These are phyloP conservation scores for Kwoniella bestiolae DNA, from an alignment of 768 basidiomycete species.

Conservation along the genomic window DNA sequence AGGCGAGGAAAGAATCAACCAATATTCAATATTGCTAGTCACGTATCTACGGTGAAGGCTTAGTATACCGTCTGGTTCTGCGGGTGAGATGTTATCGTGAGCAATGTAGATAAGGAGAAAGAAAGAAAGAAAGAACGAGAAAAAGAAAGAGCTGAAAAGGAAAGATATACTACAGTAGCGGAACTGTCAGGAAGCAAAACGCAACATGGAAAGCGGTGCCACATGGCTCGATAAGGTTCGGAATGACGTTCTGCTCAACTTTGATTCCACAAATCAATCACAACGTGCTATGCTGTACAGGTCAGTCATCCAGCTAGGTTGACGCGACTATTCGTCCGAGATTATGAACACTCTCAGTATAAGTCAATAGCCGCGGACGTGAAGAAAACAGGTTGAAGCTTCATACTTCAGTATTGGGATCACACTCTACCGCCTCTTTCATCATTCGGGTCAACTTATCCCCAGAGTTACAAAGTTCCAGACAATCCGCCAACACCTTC, in stretches of 20 bases:
- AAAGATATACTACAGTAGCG: background rate
- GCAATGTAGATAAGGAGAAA: background rate
- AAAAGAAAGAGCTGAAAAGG: background rate
- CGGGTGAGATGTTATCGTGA: background rate
- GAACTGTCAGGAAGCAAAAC: no score
- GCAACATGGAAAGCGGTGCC: background rate
- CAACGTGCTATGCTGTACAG: no score
- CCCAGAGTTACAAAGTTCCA: background rate
- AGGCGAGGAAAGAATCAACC: no score
- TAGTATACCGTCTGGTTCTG: no score
- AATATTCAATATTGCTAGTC: no score
- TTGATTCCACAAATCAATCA: background rate
- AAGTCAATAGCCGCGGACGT: no score
- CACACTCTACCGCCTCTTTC: background rate
- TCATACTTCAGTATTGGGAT: background rate
- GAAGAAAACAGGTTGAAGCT: no score
- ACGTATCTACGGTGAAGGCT: no score
- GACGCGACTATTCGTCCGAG: no score
- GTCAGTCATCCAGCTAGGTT: background rate
- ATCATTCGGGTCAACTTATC: no score
- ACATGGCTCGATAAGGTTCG: background rate
- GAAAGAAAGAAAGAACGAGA: background rate
- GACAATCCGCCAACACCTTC: background rate
- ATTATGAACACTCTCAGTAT: no score
- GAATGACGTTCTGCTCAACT: background rate